phyloP scores from a whole-genome alignment of 495 filamentous ascomycete species.

The Annulohypoxylon stygium region DNA sequence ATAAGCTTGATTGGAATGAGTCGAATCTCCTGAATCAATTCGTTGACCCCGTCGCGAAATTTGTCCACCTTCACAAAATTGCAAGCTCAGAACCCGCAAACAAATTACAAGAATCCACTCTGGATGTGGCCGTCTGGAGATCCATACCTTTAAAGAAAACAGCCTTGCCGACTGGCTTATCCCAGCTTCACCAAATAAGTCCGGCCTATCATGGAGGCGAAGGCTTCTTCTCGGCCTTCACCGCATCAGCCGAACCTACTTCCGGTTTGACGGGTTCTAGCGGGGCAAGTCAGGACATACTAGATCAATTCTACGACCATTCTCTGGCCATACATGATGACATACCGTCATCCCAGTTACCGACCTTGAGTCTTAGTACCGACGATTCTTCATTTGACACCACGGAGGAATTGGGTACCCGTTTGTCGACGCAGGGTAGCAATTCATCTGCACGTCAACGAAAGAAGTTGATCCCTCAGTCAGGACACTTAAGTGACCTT shows the following conservation, averaged over 20 bases:
- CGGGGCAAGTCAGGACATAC: slow-evolving; percentile 43
- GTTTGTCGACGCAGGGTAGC: slow-evolving; percentile 22
- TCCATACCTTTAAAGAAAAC: slow-evolving; percentile 58
- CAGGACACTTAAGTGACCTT: slow-evolving; percentile 70
- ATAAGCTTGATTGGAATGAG: slow-evolving; percentile 68
- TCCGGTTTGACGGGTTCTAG: slow-evolving; percentile 36
- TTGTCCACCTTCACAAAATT: slow-evolving; percentile 49
- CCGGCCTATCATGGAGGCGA: slow-evolving; percentile 50
- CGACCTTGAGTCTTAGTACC: slow-evolving; percentile 41
- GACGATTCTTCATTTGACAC: slow-evolving; percentile 45
- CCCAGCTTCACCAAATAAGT: slow-evolving; percentile 61
- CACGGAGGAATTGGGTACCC: slow-evolving; percentile 41
- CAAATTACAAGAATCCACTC: slow-evolving; percentile 37
- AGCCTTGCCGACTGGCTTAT: slow-evolving; percentile 57
- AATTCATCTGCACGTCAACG: slow-evolving; percentile 22
- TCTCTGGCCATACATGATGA: slow-evolving; percentile 75
- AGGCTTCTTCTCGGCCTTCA: slow-evolving; percentile 65
- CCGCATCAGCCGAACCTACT: slow-evolving; percentile 53
- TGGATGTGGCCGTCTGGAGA: slow-evolving; percentile 59
- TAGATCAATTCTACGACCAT: slow-evolving; percentile 77
- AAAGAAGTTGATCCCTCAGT: slow-evolving; percentile 6
- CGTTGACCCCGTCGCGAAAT: slow-evolving; percentile 61
- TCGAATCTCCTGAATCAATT: slow-evolving; percentile 63
- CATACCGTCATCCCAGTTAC: slow-evolving; percentile 64
- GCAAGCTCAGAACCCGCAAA: slow-evolving; percentile 27